Evolutionary conservation across 2,329 filamentous ascomycete species (phyloP), one percentile per base, ranked within the genome.

Genomic region (Ilyonectria mors-panacis): DNA sequence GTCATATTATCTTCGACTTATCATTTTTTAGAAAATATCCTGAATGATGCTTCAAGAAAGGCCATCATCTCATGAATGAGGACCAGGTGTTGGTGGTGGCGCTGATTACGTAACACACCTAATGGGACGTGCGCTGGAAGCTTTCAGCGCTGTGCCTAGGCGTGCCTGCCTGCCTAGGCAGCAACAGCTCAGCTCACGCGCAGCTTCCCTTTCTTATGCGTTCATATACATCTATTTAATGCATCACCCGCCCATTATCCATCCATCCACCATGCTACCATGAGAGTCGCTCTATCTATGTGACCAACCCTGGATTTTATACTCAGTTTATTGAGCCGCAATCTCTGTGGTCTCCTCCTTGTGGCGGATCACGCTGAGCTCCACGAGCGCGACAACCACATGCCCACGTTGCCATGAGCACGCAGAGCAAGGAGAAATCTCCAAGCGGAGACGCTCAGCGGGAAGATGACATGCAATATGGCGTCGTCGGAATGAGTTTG

Each of bases 391-490:
- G 35, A 23, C 23, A 59, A 56, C 6, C 33, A 10, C 33, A 39
- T 42, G 33, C 39, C 42, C 21, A 64, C 53, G 63, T 58, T 60
- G 66, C 48, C 61, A 62, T 65, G 67, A 33, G 59, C 30, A 64
- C 60, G 19, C 64, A 65, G 45, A 51, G 39, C 54, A 42, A 53
- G 39, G 53, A 39, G 23, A 67, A 50, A 26, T 61, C 68, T 15
- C 74, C 68, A 37, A 71, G 55, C 8, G 78, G 79, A 4, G 82
- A 81, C 35, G 86, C 86, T 1, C 71, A 78, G 28, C 81, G 83
- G 10, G 88, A 89, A 71, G 87, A 89, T 54, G 77, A 83, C 53
- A 81, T 83, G 2, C 87, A 89, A 68, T 89, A 89, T 71, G 80
- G 79, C 6, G 71, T 76, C 1, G 77, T 78, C 5, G 79, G 79